Conservation (phyloP, 306 rosid genomes). For the Neltuma alba region DNA sequence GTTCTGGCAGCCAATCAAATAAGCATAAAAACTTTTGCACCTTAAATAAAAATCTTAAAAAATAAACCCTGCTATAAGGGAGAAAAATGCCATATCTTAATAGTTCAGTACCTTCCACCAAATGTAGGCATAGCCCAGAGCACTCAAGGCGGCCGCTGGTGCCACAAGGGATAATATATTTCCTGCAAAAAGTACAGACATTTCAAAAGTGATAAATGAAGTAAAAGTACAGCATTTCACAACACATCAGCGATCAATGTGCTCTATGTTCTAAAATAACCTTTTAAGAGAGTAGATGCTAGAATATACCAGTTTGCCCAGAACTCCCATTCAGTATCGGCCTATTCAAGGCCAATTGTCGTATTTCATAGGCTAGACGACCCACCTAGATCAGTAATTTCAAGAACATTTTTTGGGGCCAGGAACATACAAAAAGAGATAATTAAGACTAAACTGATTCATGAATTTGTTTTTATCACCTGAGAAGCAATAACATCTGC, state of each 20-base stretch:
- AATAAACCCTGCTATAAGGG: not conserved
- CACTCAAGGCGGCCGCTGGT: conserved; percentile 83
- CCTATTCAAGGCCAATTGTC: conserved; percentile 48
- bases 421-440: not conserved
- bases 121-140: conserved; percentile 89
- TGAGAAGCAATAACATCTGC: conserved; percentile 72
- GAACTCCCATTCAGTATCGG: conserved; percentile 66
- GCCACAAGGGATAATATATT: conserved; percentile 65
- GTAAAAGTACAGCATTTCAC: conserved; percentile 1
- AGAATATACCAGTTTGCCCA: conserved; percentile 55
- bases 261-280: not conserved
- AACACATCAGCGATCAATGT: not conserved
- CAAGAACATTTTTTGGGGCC: conserved; percentile 14
- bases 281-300: not conserved
- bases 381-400: conserved; percentile 63
- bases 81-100: conserved; percentile 25
- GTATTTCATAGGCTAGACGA: conserved; percentile 70
- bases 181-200: conserved; percentile 52
- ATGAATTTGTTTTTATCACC: conserved; percentile 46
- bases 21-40: not conserved
- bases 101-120: conserved; percentile 79
- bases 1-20: conserved; percentile 1
- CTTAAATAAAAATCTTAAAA: conserved; percentile 11
- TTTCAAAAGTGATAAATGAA: not conserved
- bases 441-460: conserved; percentile 15